Evolutionary conservation across 257 asterid species (phyloP), one percentile per base, ranked within the genome.

Genomic region (Eustoma russellianum): DNA sequence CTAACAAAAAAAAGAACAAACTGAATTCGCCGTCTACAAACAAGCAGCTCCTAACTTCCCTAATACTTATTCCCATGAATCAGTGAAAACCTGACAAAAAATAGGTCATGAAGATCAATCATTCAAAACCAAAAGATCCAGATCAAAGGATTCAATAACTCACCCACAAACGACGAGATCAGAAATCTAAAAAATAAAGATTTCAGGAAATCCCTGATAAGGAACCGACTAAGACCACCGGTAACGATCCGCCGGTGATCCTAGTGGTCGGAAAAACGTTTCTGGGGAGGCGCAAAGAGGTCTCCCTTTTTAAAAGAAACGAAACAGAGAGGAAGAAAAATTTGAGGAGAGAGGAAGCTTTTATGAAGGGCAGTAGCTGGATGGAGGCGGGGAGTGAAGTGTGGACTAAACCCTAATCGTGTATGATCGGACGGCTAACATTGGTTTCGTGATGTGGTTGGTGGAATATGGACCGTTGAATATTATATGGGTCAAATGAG

Each of bases 301-400:
- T 68, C 70, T 65, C 52, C 73, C 73, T 3, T 38, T 8, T 38
- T 9, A 38, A 38, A 38, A 38, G 43, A 38, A 38, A 38, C 43
- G 43, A 38, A 38, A 38, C 43, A 38, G 43, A 38, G 43, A 38
- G 61, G 19, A 13, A 30, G 55, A 28, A 35, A 34, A 48, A 48
- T 52, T 28, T n/a, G 55, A 44, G 30, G 48, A 54, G 49, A 50
- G 50, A 62, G 52, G 46, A 46, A 60, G 72, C 24, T 57, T 70
- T 65, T 64, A 65, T 56, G 57, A 59, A 62, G 69, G 74, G 83
- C 72, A 82, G 82, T 82, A 41, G 50, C 30, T 84, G 62, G 72
- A 17, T 14, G 55, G 19, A 34, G 56, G 70, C 41, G 71, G 9
- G 61, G 30, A 46, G 70, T 56, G 18, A 72, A 60, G 45, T 66